Evolutionary conservation across 805 yeast genomes (phyloP), one percentile per base, ranked within the genome.

Genomic region (Zygotorulaspora chibaensis): DNA sequence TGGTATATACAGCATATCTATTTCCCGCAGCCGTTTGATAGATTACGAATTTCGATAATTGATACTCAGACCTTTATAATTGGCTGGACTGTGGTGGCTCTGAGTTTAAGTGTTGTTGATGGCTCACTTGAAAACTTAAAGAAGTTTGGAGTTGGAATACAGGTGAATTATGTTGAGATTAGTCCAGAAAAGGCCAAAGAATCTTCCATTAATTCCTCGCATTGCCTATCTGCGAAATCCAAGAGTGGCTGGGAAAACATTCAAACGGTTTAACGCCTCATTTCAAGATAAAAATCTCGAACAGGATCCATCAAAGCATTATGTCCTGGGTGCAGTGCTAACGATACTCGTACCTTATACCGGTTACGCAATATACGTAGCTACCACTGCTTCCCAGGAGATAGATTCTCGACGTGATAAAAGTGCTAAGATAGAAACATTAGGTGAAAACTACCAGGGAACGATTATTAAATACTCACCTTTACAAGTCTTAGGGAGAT

Each of bases 401-500:
- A 83, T 85, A 47, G 64, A 69, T 12, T 63, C 59, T 27, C 66
- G 86, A 38, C 65, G 71, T 47, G 57, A 58, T 39, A 29, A 47
- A 34, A 35, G 45, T 20, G 39, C 42, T 20, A 42, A 46, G 17
- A 47, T 59, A 27, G 58, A 56, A 43, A 36, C 52, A 27, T 37
- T 50, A 31, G 47, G 39, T 25, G 51, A 44, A 37, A 53, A 45
- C 35, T 55, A 53, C 46, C 53, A 43, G 25, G 62, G 50, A 9
- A 51, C 68, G 12, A 37, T 64, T 39, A 38, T 48, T 39, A 71
- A 72, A 52, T 81, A 71, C 50, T 65, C 69, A 2, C 69, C 79
- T 2, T 56, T 82, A 48, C 68, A 69, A n/a, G 68, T 87, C 1
- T 75, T 77, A 15, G 96, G 97, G 8, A 71, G 89, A 55, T 91